phyloP scores from a whole-genome alignment of 768 basidiomycete species.

The Rhodosporidiobolus sp. region DNA sequence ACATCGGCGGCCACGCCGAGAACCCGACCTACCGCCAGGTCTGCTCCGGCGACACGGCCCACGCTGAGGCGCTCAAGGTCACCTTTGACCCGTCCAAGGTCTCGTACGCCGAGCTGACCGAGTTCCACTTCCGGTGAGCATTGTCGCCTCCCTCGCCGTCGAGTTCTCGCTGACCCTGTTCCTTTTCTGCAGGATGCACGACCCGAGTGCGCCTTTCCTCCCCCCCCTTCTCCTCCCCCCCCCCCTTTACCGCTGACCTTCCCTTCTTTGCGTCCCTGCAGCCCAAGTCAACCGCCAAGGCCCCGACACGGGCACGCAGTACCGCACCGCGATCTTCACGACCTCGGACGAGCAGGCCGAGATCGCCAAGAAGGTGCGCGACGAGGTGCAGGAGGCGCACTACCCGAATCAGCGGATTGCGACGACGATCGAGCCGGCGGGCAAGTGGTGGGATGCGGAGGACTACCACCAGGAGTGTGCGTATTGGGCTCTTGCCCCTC shows the following conservation, averaged over 20 bases:
- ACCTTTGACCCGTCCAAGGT: constrained; percentile 69
- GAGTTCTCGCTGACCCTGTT: background rate
- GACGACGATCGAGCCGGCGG: constrained; percentile 68
- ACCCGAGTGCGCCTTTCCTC: constrained; percentile 5
- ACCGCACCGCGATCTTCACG: constrained; percentile 88
- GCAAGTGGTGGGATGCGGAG: constrained; percentile 64
- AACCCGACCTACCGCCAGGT: constrained; percentile 69
- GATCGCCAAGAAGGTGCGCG: constrained; percentile 71
- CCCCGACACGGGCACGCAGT: constrained; percentile 58
- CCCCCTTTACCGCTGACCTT: background rate
- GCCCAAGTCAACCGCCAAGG: constrained; percentile 41
- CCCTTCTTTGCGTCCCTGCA: background rate
- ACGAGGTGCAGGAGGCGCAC: constrained; percentile 77
- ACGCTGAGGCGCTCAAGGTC: constrained; percentile 83
- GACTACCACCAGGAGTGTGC: constrained; percentile 60
- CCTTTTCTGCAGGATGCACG: constrained; percentile 22
- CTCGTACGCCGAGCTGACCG: constrained; percentile 75
- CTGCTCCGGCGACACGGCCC: constrained; percentile 73
- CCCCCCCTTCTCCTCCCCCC: background rate
- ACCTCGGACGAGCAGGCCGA: constrained; percentile 67
- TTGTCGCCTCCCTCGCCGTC: constrained; percentile 28
- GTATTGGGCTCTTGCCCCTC: background rate
- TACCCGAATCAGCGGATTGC: constrained; percentile 72
- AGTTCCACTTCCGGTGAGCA: constrained; percentile 52
- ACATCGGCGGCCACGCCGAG: constrained; percentile 66